Percentiles rank a stretch among this genome's conserved stretches.
Evolutionary conservation across 441 rosid species (phyloP).

Genomic region (Lepidium campestre): DNA sequence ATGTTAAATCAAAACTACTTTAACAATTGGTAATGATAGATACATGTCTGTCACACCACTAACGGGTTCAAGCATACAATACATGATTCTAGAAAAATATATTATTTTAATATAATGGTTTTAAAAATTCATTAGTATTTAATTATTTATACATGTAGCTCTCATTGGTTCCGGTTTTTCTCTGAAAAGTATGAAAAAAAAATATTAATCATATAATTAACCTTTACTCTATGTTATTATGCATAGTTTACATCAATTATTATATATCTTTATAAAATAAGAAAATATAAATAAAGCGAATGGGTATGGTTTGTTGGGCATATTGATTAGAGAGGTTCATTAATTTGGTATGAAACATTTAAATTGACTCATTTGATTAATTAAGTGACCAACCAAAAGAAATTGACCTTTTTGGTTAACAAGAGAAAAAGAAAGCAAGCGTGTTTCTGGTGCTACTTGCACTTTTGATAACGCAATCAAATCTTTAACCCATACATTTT

Average conservation of each 20-base stretch:
- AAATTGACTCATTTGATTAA: constrained; percentile 7
- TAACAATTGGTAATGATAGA: background rate
- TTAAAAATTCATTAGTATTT: background rate
- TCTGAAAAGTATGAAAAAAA: background rate
- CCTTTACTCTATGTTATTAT: background rate
- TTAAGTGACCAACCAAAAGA: constrained; percentile 28
- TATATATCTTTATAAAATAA: background rate
- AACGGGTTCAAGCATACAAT: background rate
- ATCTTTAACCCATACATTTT: constrained; percentile 28
- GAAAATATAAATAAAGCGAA: background rate
- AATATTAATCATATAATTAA: background rate
- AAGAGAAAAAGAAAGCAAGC: constrained; percentile 14
- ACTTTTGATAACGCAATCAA: constrained; percentile 23
- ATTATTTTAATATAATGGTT: background rate
- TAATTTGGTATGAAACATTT: constrained; percentile 8
- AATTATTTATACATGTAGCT: background rate
- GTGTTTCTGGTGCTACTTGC: constrained; percentile 19
- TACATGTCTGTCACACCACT: background rate
- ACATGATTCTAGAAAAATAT: background rate
- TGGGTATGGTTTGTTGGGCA: constrained; percentile 11
- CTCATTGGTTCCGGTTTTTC: background rate
- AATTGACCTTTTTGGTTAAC: constrained; percentile 15
- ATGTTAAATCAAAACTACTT: background rate
- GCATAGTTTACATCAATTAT: background rate
- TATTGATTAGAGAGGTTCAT: background rate